Evolutionary conservation across 140 eudicot genomes (phyloP).

Genomic region (Cichorium intybus): DNA sequence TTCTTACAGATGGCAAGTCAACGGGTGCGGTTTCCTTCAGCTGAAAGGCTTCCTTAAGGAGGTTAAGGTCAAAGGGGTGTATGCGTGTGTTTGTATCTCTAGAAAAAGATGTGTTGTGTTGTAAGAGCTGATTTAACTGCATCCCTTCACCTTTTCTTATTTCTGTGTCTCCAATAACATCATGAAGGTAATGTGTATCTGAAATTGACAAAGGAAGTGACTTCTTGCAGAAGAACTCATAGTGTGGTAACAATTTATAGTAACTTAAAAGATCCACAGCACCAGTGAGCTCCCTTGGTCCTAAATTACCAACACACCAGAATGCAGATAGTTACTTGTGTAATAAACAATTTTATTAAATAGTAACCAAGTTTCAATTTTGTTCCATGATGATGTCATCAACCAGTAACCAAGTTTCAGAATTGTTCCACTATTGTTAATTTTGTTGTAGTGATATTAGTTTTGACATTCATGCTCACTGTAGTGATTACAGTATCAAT

Average conservation of each 20-base stretch:
- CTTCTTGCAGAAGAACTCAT: constrained; percentile 87
- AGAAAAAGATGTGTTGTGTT: constrained; percentile 40
- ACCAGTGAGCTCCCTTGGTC: constrained; percentile 81
- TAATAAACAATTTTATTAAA: no score
- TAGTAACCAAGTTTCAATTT: neutral
- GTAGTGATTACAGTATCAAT: neutral
- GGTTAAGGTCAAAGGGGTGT: constrained; percentile 61
- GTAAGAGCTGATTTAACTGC: constrained; percentile 73
- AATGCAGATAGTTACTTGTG: neutral
- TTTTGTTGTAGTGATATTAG: no score
- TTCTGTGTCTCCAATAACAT: constrained; percentile 76
- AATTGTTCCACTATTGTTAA: no score
- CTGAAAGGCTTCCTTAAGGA: constrained; percentile 69
- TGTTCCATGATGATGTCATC: no score
- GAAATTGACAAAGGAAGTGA: constrained; percentile 70
- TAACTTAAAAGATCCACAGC: constrained; percentile 77
- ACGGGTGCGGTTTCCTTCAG: constrained; percentile 57
- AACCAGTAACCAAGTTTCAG: neutral
- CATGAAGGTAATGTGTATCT: constrained; percentile 78
- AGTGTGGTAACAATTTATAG: constrained; percentile 71
- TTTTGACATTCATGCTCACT: no score
- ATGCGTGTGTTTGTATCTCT: constrained; percentile 43
- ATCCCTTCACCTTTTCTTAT: constrained; percentile 84
- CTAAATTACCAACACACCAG: constrained; percentile 32
- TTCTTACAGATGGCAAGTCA: constrained; percentile 69